A percentile compares a stretch with the other conserved stretches of the same genome.
Conservation (phyloP, 1,139 yeast genomes). For the Candida glucosophila region DNA sequence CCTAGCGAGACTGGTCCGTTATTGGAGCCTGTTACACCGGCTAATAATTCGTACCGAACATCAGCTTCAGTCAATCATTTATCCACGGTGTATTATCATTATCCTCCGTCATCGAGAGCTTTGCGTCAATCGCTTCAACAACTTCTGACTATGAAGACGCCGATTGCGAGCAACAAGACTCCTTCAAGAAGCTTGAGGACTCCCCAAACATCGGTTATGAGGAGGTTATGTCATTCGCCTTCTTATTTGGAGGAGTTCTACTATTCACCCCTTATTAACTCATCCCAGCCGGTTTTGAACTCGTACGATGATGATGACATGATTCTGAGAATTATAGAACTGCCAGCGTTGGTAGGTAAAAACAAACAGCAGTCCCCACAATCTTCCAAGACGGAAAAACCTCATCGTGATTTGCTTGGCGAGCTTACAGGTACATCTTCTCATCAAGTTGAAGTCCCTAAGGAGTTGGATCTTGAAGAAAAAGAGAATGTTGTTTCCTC, state of each 20-base stretch:
- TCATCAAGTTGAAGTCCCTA: too few species aligned
- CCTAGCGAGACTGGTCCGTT: conserved; percentile 55
- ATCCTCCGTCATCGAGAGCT: conserved; percentile 3
- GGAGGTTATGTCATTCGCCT: conserved; percentile 55
- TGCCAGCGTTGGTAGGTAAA: too few species aligned
- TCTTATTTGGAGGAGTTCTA: conserved; percentile 60
- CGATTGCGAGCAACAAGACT: conserved; percentile 27
- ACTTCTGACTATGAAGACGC: too few species aligned
- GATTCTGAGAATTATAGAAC: conserved; percentile 37
- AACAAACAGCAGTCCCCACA: too few species aligned
- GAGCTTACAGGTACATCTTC: too few species aligned
- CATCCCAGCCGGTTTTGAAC: conserved; percentile 21
- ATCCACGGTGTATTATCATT: conserved; percentile 2
- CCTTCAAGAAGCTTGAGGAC: conserved; percentile 32
- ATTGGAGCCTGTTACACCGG: conserved; percentile 49
- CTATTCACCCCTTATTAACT: conserved; percentile 43
- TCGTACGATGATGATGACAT: conserved; percentile 51
- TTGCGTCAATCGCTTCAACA: conserved; percentile 22
- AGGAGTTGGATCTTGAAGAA: too few species aligned
- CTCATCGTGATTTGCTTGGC: too few species aligned
- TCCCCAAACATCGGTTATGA: conserved; percentile 38
- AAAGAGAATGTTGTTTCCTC: too few species aligned
- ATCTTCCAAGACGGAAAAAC: too few species aligned
- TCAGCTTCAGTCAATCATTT: conserved; percentile 4
- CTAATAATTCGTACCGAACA: conserved; percentile 13